These are phyloP conservation scores for Saturnispora mendoncae DNA, from an alignment of 805 yeast species.

Conservation along the genomic window DNA sequence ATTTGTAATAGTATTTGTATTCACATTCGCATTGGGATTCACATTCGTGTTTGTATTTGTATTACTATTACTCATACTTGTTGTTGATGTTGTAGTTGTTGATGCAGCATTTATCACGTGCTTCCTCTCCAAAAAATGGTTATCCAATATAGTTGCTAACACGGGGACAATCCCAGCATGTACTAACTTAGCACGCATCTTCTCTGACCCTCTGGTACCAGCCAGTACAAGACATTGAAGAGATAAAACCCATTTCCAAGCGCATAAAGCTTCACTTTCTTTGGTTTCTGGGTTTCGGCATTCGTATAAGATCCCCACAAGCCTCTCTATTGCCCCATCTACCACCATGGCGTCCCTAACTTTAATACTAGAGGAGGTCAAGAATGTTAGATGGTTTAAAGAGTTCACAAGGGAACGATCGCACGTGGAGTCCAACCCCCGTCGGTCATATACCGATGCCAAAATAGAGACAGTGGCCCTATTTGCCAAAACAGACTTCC, in stretches of 20 bases:
- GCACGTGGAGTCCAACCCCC: conserved; percentile 86
- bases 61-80: background rate
- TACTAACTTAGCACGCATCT: conserved; percentile 75
- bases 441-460: conserved; percentile 78
- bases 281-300: conserved; percentile 40
- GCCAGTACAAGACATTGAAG: conserved; percentile 86
- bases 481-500: conserved; percentile 67
- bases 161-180: conserved; percentile 89
- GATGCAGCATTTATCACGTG: conserved; percentile 10
- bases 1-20: background rate
- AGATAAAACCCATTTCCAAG: conserved; percentile 96
- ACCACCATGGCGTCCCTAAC: conserved; percentile 81
- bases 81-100: background rate
- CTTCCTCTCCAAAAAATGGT: conserved; percentile 43
- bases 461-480: conserved; percentile 90
- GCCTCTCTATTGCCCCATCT: conserved; percentile 89
- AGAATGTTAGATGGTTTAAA: conserved; percentile 77
- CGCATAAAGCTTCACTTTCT: conserved; percentile 44
- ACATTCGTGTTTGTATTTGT: background rate
- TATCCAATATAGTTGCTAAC: conserved; percentile 85
- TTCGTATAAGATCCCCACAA: conserved; percentile 77
- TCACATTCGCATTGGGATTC: background rate
- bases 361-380: conserved; percentile 77
- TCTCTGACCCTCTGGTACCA: conserved; percentile 89
- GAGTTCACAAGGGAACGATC: conserved; percentile 89